phyloP scores from a whole-genome alignment of 1,284 basidiomycete species.

The Thecaphora thlaspeos region DNA sequence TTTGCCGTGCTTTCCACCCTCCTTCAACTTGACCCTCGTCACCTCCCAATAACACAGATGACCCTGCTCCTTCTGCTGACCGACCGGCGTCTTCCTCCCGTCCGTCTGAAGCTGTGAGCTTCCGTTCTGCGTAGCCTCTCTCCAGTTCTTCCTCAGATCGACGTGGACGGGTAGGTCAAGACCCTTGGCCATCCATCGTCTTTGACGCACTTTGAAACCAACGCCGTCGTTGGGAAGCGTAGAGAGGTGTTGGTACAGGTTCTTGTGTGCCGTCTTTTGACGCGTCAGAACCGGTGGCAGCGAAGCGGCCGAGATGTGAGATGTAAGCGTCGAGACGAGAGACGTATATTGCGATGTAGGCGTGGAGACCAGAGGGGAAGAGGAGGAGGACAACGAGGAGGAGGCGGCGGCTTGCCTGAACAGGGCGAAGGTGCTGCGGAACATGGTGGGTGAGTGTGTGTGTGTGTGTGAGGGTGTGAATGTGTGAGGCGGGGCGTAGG shows the following conservation, averaged over 20 bases:
- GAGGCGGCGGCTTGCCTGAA: neutral
- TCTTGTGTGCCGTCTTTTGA: slow-evolving; percentile 23
- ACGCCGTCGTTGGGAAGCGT: slow-evolving; percentile 37
- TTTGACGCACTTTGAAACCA: slow-evolving; percentile 24
- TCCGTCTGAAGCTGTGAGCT: neutral
- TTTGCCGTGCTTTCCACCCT: slow-evolving; percentile 41
- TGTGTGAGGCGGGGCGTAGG: too few relatives aligned
- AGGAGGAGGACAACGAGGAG: neutral
- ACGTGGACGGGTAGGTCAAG: slow-evolving; percentile 16
- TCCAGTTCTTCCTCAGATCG: slow-evolving; percentile 14
- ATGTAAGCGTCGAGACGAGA: slow-evolving; percentile 2
- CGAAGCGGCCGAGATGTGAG: slow-evolving; percentile 17
- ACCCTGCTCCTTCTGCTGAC: slow-evolving; percentile 6
- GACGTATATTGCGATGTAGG: too few relatives aligned
- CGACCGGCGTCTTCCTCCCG: neutral
- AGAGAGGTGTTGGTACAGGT: slow-evolving; percentile 37
- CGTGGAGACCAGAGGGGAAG: neutral
- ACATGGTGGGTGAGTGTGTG: too few relatives aligned
- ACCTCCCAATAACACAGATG: slow-evolving; percentile 40
- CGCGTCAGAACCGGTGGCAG: slow-evolving; percentile 21
- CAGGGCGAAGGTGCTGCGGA: neutral
- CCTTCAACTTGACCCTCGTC: slow-evolving; percentile 36
- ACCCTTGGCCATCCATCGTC: slow-evolving; percentile 34
- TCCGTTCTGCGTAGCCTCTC: neutral
- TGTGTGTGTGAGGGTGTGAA: too few relatives aligned